Conservation (phyloP, 169 alveolate species). For the Plasmodium gallinaceum region DNA sequence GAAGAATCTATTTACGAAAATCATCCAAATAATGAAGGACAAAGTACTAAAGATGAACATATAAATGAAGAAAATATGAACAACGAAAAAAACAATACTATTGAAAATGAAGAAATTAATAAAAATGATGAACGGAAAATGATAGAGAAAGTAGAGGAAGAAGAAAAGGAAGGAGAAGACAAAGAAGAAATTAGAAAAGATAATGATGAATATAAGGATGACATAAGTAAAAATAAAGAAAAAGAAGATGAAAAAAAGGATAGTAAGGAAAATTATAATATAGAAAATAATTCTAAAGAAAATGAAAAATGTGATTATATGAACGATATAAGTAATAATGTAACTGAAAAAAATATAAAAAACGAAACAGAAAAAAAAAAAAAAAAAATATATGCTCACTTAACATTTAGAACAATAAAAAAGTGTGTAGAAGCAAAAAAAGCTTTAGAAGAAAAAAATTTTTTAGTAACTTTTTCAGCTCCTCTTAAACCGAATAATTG, state of each 20-base stretch:
- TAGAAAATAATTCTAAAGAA: background rate
- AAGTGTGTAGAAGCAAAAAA: slow-evolving; percentile 48
- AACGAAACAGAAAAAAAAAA: background rate
- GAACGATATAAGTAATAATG: background rate
- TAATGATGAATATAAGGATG: background rate
- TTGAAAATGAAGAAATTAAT: background rate
- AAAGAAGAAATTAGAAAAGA: background rate
- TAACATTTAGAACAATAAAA: slow-evolving; percentile 58
- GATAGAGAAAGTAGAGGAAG: background rate
- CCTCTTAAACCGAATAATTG: slow-evolving; percentile 53
- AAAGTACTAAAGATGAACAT: background rate
- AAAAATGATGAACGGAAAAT: background rate
- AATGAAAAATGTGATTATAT: background rate
- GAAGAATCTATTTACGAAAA: background rate
- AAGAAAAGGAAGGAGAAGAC: background rate
- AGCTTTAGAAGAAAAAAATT: slow-evolving; percentile 17
- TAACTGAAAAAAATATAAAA: background rate
- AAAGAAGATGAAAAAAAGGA: background rate
- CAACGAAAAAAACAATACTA: background rate
- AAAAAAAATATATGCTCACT: slow-evolving; percentile 15
- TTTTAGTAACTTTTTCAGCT: slow-evolving; percentile 26
- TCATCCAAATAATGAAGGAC: background rate
- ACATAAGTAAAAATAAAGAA: background rate
- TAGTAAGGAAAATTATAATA: background rate
- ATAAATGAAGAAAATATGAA: background rate